Percentiles rank a stretch among this genome's conserved stretches.
Evolutionary conservation across 352 stramenopile genomes (phyloP).

Genomic region (Pythium chondricola): DNA sequence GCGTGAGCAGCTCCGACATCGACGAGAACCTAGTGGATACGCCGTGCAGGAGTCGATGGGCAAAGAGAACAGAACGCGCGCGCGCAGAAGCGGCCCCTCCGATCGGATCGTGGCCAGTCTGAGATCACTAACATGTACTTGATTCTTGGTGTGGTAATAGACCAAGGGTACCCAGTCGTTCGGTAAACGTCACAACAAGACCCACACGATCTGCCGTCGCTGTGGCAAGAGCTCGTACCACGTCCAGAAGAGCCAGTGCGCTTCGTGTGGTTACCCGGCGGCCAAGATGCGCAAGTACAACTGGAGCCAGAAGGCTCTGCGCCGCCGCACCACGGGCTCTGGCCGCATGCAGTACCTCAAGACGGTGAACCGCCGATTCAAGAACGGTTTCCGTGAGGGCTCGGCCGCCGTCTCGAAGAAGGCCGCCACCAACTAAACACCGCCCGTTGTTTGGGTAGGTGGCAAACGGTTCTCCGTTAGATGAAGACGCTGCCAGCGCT

Average conservation of each 20-base stretch:
- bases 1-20: too few relatives aligned
- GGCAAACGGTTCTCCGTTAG: constrained; percentile 14
- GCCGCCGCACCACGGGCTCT: constrained; percentile 94
- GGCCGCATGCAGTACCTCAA: constrained; percentile 99
- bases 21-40: too few relatives aligned
- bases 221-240: constrained; percentile 99
- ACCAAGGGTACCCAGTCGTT: constrained; percentile 99
- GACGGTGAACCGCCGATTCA: constrained; percentile 97
- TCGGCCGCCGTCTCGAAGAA: constrained; percentile 83
- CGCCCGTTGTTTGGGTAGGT: too few relatives aligned
- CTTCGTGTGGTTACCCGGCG: constrained; percentile 97
- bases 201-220: constrained; percentile 98
- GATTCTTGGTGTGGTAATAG: constrained; percentile 44
- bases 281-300: constrained; percentile 97
- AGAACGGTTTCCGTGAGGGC: constrained; percentile 99
- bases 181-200: constrained; percentile 99
- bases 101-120: neutral
- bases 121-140: constrained; percentile 18
- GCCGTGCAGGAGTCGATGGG: too few relatives aligned
- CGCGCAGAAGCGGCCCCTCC: neutral
- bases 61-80: neutral
- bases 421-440: constrained; percentile 86
- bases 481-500: constrained; percentile 21
- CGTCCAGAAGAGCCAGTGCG: constrained; percentile 99
- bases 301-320: constrained; percentile 93